Base-by-base conservation (phyloP, 345 rosid genomes). In the Firmiana major region DNA sequence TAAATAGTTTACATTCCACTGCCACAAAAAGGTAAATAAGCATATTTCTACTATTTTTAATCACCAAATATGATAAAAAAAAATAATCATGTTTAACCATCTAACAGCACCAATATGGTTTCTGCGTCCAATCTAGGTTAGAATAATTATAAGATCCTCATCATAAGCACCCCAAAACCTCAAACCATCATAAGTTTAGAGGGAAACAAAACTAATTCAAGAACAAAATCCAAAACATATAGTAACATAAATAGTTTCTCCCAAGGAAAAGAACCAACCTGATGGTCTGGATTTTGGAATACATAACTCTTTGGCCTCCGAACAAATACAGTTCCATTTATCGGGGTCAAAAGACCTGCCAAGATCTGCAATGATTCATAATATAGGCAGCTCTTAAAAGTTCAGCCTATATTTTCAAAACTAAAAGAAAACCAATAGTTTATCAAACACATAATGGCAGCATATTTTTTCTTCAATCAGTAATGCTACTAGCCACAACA, bases 251-350 rank as follows among this genome's bases (percentile, higher is more conserved):
- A 63, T 26, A 6, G 54, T 7, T 22, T 17, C 28, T 9, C 36
- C 42, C 16, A 17, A 28, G 26, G 45, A 51, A 71, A 71, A 71
- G 46, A 71, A 53, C 75, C 54, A 81, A 93, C 98, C 98, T 95
- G 99, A 83, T 95, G 96, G 79, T 95, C 98, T 0, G 96, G 98
- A 84, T 95, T 91, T 82, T 90, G 97, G 88, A 93, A 89, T 16
- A 93, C 98, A 82, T 89, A 93, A 80, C 93, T 92, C 88, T 83
- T 88, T 0, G 99, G 98, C 80, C 83, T 86, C 80, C 79, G 89
- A 71, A 92, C 92, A 75, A 74, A 80, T 59, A 87, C 77, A 42
- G 57, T 72, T 63, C 99, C 99, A 8, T 79, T 81, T 2, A 92
- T 87, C 46, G 99, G 99, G 65, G 84, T 87, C 83, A 89, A 73